Percentiles rank a stretch among this genome's conserved stretches.
These are phyloP conservation scores for Inonotus hispidus DNA, from an alignment of 1,284 basidiomycete species.

Conservation along the genomic window DNA sequence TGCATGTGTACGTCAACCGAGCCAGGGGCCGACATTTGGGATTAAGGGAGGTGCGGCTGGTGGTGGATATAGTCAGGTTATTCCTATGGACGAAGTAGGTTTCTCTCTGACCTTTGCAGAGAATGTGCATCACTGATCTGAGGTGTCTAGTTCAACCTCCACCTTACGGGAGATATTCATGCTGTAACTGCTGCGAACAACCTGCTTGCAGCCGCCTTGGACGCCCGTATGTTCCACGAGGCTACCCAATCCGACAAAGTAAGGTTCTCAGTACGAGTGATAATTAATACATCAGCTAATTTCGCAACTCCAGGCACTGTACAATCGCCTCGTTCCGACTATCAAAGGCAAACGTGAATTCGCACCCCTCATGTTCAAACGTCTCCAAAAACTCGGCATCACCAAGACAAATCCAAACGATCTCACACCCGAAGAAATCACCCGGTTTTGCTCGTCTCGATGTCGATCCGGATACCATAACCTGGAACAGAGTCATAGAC, in stretches of 20 bases:
- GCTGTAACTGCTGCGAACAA: conserved; percentile 98
- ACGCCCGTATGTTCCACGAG: conserved; percentile 98
- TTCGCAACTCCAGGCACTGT: conserved; percentile 55
- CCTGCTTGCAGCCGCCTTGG: conserved; percentile 91
- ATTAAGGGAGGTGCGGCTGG: conserved; percentile 99
- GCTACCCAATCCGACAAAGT: conserved; percentile 93
- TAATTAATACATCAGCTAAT: background rate
- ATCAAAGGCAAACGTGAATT: conserved; percentile 96
- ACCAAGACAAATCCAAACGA: conserved; percentile 91
- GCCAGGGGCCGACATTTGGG: conserved; percentile 98
- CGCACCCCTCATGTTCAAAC: conserved; percentile 93
- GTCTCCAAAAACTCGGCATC: conserved; percentile 93
- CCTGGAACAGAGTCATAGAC: conserved; percentile 97
- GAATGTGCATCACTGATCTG: background rate
- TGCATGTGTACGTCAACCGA: conserved; percentile 98
- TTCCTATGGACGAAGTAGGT: conserved; percentile 91
- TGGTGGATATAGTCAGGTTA: conserved; percentile 98
- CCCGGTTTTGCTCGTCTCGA: conserved; percentile 89
- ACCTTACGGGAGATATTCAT: conserved; percentile 97
- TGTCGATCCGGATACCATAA: conserved; percentile 88
- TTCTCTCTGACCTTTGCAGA: background rate
- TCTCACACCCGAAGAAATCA: conserved; percentile 90
- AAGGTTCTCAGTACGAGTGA: background rate
- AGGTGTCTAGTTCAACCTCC: conserved; percentile 77
- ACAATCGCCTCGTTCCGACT: conserved; percentile 85